These are phyloP conservation scores for Neurospora sp. DNA, from an alignment of 495 filamentous ascomycete genomes.

Conservation along the genomic window DNA sequence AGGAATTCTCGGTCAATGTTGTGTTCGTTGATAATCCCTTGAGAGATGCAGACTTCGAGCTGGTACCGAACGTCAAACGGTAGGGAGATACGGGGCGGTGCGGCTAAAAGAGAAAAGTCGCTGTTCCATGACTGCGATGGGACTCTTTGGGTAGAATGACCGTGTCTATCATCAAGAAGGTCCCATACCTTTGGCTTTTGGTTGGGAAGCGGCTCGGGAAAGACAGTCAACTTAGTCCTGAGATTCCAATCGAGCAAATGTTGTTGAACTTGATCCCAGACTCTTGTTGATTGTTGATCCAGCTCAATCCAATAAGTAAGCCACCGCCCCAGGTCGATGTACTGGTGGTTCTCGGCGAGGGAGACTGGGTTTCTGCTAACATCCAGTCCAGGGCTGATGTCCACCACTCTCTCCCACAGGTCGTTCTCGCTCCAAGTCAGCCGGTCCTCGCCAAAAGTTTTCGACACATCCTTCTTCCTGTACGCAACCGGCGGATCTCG, in stretches of 20 bases:
- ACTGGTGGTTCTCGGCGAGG: conserved; percentile 42
- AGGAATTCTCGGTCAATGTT: conserved; percentile 59
- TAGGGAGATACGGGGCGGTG: conserved; percentile 35
- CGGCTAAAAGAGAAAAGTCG: conserved; percentile 25
- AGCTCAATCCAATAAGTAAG: conserved; percentile 54
- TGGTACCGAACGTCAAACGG: conserved; percentile 75
- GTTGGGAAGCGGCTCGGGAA: conserved; percentile 17
- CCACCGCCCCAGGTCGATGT: conserved; percentile 76
- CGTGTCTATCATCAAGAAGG: conserved; percentile 36
- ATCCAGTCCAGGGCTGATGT: conserved; percentile 41
- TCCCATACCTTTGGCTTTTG: conserved; percentile 38
- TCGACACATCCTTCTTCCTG: conserved; percentile 34
- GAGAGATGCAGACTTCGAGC: conserved; percentile 82
- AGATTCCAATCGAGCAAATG: conserved; percentile 72
- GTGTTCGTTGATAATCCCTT: conserved; percentile 68
- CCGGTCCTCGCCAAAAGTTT: conserved; percentile 33
- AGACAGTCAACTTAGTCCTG: conserved; percentile 19
- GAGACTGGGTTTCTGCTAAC: conserved; percentile 31
- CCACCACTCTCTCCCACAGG: conserved; percentile 66
- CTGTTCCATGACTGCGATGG: conserved; percentile 8
- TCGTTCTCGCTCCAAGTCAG: conserved; percentile 55
- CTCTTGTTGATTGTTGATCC: conserved; percentile 9
- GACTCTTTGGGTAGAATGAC: neutral
- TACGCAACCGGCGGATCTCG: conserved; percentile 57
- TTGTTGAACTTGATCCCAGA: conserved; percentile 35